Evolutionary conservation across 2,329 filamentous ascomycete genomes (phyloP).

Genomic region (Cordyceps cateniannulata): DNA sequence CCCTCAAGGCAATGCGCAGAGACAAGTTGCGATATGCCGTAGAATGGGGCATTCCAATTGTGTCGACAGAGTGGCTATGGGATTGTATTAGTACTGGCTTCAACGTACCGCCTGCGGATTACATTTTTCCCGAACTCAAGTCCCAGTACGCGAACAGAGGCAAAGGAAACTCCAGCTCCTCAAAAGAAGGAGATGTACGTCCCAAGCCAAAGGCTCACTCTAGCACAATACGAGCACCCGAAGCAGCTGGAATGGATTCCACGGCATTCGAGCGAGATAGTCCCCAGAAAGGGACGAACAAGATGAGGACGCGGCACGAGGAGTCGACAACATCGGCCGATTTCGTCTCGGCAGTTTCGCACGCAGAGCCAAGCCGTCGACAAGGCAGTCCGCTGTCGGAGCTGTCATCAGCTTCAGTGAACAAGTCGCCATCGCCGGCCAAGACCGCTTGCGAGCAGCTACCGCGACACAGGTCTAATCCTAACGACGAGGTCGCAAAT

Average conservation of each 20-base stretch:
- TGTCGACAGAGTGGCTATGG: conserved; percentile 79
- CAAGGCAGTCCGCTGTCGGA: conserved; percentile 34
- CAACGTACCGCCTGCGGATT: conserved; percentile 38
- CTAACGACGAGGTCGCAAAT: conserved; percentile 11
- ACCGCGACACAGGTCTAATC: conserved; percentile 17
- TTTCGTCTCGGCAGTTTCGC: conserved; percentile 37
- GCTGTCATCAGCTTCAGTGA: conserved; percentile 33
- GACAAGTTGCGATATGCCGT: conserved; percentile 76
- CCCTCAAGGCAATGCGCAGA: conserved; percentile 47
- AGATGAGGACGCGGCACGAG: conserved; percentile 14
- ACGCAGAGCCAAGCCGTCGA: conserved; percentile 25
- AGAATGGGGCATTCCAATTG: conserved; percentile 72
- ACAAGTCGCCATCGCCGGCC: conserved; percentile 32
- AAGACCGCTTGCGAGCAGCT: conserved; percentile 18
- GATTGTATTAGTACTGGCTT: conserved; percentile 60
- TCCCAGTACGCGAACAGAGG: conserved; percentile 20
- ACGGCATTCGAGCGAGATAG: conserved; percentile 33
- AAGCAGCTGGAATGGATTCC: conserved; percentile 30
- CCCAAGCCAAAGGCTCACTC: conserved; percentile 2
- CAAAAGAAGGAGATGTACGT: conserved; percentile 1
- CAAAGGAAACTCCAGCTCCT: conserved; percentile 12
- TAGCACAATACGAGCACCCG: conserved; percentile 16
- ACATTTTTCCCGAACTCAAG: conserved; percentile 41
- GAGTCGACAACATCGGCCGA: conserved; percentile 28
- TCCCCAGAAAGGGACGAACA: conserved; percentile 15